A percentile compares a stretch with the other conserved stretches of the same genome.
phyloP scores from a whole-genome alignment of 768 basidiomycete genomes.

The Crucibulum laeve region DNA sequence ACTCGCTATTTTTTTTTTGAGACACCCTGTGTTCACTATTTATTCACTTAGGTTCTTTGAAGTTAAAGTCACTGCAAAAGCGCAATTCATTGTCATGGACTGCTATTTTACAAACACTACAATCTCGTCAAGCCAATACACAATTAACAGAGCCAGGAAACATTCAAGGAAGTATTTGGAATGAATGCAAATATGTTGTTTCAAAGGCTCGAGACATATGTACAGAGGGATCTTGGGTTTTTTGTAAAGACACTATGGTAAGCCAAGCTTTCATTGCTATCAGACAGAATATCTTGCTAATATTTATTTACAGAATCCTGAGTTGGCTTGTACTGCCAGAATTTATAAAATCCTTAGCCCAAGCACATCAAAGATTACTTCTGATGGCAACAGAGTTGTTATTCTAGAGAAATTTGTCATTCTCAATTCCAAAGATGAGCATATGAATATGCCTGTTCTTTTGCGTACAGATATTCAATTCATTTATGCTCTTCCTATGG shows the following conservation, averaged over 20 bases:
- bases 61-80: not conserved
- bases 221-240: not conserved
- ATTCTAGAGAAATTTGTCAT: not conserved
- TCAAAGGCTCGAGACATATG: not conserved
- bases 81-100: too few relatives aligned
- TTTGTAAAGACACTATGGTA: not conserved
- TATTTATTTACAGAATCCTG: not conserved
- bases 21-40: not conserved
- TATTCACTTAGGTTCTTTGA: not conserved
- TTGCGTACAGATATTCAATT: not conserved
- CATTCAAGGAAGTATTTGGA: not conserved
- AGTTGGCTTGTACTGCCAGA: not conserved
- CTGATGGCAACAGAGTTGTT: not conserved
- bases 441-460: slow-evolving; percentile 1
- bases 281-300: not conserved
- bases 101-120: too few relatives aligned
- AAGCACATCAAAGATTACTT: too few relatives aligned
- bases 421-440: not conserved
- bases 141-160: too few relatives aligned
- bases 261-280: not conserved
- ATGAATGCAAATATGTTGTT: not conserved
- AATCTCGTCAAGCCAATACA: not conserved
- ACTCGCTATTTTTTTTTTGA: not conserved
- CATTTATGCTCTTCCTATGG: not conserved
- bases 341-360: not conserved